phyloP scores from a whole-genome alignment of 306 rosid genomes.

The Gillenia trifoliata region DNA sequence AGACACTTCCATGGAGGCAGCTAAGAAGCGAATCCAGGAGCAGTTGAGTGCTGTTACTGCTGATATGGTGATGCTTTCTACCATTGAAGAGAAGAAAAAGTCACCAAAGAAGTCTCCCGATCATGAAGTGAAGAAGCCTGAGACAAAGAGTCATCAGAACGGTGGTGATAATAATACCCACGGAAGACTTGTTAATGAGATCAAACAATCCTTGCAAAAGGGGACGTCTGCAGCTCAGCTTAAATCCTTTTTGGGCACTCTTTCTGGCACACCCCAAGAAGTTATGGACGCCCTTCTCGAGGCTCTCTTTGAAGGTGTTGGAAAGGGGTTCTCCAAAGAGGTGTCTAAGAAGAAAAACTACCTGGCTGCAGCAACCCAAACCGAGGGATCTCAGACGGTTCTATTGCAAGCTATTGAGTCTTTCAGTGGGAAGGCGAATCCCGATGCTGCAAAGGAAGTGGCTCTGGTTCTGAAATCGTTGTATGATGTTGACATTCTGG shows the following conservation, averaged over 20 bases:
- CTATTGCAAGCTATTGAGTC: conserved; percentile 38
- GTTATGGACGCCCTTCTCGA: conserved; percentile 41
- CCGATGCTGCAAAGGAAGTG: conserved; percentile 44
- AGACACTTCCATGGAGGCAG: conserved; percentile 69
- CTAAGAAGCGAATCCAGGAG: conserved; percentile 65
- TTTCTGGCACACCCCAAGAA: conserved; percentile 51
- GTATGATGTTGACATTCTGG: conserved; percentile 43
- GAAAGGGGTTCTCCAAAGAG: conserved; percentile 59
- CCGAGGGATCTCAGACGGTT: conserved; percentile 41
- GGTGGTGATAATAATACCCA: conserved; percentile 23
- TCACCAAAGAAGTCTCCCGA: conserved; percentile 36
- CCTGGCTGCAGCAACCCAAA: conserved; percentile 34
- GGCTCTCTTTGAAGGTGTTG: conserved; percentile 46
- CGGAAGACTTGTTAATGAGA: conserved; percentile 27
- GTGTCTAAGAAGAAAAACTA: conserved; percentile 46
- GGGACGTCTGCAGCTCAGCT: conserved; percentile 35
- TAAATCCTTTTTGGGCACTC: conserved; percentile 40
- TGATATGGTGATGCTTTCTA: conserved; percentile 76
- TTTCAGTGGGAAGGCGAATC: conserved; percentile 29
- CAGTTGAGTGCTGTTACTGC: conserved; percentile 71
- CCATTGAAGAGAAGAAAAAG: conserved; percentile 42
- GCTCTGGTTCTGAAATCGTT: conserved; percentile 46
- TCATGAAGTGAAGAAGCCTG: conserved; percentile 16
- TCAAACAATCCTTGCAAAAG: conserved; percentile 43
- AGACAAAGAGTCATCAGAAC: conserved; percentile 18